phyloP scores from a whole-genome alignment of 2,329 filamentous ascomycete genomes.

The Thelonectria rubi region DNA sequence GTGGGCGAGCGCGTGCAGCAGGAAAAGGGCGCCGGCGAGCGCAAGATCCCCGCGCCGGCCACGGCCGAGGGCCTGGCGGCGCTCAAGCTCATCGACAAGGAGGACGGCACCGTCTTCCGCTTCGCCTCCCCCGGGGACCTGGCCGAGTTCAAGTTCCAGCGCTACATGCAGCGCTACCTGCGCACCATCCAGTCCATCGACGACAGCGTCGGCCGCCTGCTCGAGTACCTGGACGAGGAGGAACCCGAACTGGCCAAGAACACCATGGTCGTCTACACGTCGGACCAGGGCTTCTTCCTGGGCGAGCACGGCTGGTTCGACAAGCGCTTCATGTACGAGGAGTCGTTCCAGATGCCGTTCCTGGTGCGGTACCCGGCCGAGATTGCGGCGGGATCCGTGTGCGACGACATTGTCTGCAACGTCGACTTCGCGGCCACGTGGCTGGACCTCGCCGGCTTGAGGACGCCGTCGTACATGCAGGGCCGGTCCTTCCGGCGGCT shows the following conservation, averaged over 20 bases:
- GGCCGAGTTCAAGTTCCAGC: conserved; percentile 63
- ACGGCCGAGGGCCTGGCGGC: conserved; percentile 26
- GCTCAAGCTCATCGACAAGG: conserved; percentile 54
- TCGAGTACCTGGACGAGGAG: conserved; percentile 54
- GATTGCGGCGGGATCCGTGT: conserved; percentile 51
- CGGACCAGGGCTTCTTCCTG: conserved; percentile 65
- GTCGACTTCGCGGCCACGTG: conserved; percentile 64
- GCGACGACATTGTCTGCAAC: conserved; percentile 60
- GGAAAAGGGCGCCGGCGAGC: conserved; percentile 38
- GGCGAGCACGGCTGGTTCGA: conserved; percentile 67
- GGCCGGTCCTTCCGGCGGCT: conserved; percentile 55
- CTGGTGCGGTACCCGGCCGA: conserved; percentile 56
- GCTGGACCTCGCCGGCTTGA: conserved; percentile 55
- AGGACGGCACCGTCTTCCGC: conserved; percentile 56
- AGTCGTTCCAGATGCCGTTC: conserved; percentile 66
- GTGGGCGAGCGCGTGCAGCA: conserved; percentile 49
- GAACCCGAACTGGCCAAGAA: conserved; percentile 52
- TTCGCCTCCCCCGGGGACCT: conserved; percentile 54
- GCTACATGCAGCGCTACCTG: conserved; percentile 65
- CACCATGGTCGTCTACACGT: conserved; percentile 63
- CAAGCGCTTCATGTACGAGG: conserved; percentile 67
- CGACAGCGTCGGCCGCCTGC: conserved; percentile 59
- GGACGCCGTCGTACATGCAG: conserved; percentile 60
- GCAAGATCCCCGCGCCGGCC: conserved; percentile 39
- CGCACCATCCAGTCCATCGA: conserved; percentile 62